These are phyloP conservation scores for Hymenoscyphus occultus DNA, from an alignment of 2,329 filamentous ascomycete genomes.

Conservation along the genomic window DNA sequence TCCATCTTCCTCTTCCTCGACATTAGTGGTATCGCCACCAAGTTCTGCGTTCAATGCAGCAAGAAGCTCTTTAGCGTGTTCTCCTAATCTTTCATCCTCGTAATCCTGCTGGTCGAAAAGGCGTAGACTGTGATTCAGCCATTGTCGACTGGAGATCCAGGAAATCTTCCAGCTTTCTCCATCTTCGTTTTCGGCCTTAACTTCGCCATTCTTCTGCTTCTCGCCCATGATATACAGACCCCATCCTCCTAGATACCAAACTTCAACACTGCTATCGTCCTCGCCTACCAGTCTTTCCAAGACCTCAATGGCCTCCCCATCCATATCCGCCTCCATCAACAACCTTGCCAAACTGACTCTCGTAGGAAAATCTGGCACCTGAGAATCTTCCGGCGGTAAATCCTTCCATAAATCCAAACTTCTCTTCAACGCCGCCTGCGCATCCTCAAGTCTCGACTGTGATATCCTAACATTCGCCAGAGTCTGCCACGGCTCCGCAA, in stretches of 20 bases:
- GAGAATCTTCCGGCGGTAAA: slow-evolving; percentile 66
- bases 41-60: slow-evolving; percentile 61
- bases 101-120: slow-evolving; percentile 80
- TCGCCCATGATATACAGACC: slow-evolving; percentile 77
- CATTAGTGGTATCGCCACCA: slow-evolving; percentile 58
- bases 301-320: slow-evolving; percentile 79
- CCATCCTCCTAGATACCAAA: slow-evolving; percentile 97
- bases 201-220: slow-evolving; percentile 52
- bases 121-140: slow-evolving; percentile 76
- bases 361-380: slow-evolving; percentile 80
- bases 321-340: slow-evolving; percentile 86
- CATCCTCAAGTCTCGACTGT: slow-evolving; percentile 76
- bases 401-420: slow-evolving; percentile 84
- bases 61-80: slow-evolving; percentile 72
- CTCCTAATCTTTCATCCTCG: slow-evolving; percentile 74
- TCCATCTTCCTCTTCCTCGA: slow-evolving; percentile 48
- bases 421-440: slow-evolving; percentile 70
- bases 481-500: slow-evolving; percentile 90
- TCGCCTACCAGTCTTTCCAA: slow-evolving; percentile 80
- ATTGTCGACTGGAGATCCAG: slow-evolving; percentile 74
- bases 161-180: slow-evolving; percentile 46
- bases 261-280: slow-evolving; percentile 91
- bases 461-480: slow-evolving; percentile 92
- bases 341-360: slow-evolving; percentile 80
- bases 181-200: slow-evolving; percentile 40